Percentiles rank a stretch among this genome's conserved stretches.
These are phyloP conservation scores for Papiliotrema laurentii DNA, from an alignment of 1,284 basidiomycete species.

Conservation along the genomic window DNA sequence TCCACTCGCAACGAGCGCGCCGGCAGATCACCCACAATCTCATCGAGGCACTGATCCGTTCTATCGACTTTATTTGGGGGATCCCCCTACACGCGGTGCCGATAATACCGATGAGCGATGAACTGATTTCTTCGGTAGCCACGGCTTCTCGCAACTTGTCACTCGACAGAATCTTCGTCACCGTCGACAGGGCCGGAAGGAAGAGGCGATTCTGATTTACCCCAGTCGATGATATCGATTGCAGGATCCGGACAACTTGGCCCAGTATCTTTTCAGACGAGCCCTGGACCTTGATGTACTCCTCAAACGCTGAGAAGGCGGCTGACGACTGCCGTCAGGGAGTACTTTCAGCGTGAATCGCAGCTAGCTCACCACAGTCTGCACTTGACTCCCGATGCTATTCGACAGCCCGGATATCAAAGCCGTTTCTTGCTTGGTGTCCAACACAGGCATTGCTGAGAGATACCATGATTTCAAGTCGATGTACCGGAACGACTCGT, in stretches of 20 bases:
- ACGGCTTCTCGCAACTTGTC: neutral
- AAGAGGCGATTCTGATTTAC: constrained; percentile 65
- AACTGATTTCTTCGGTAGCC: no score
- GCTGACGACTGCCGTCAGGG: constrained; percentile 8
- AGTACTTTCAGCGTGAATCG: no score
- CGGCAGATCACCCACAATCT: constrained; percentile 58
- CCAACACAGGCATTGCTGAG: constrained; percentile 63
- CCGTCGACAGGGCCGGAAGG: constrained; percentile 70
- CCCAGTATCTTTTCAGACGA: neutral
- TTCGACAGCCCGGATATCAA: constrained; percentile 69
- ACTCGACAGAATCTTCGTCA: constrained; percentile 55
- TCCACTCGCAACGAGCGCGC: neutral
- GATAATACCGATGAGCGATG: constrained; percentile 2
- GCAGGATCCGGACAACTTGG: constrained; percentile 56
- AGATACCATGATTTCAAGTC: constrained; percentile 60
- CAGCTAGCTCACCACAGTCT: constrained; percentile 63
- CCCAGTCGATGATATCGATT: constrained; percentile 52
- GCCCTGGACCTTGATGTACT: neutral
- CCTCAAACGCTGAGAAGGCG: constrained; percentile 12
- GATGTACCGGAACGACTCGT: constrained; percentile 54
- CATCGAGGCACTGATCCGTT: constrained; percentile 71
- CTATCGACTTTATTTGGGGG: constrained; percentile 64
- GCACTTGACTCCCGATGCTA: constrained; percentile 72
- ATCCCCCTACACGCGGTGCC: constrained; percentile 17
- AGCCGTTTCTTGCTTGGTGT: constrained; percentile 51